Evolutionary conservation across 202 grass and related monocot species (phyloP).

Genomic region (Cymbopogon flexuosus): DNA sequence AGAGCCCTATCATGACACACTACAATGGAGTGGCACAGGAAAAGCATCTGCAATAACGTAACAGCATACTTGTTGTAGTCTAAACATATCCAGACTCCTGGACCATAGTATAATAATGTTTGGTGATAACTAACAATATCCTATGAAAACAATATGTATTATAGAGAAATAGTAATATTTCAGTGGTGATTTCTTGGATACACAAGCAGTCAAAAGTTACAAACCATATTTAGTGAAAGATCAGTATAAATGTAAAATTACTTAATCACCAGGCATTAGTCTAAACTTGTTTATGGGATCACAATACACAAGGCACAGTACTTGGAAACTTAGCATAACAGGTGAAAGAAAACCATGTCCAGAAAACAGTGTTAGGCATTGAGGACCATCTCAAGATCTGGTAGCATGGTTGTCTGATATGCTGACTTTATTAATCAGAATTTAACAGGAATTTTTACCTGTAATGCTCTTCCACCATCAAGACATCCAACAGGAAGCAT

Average conservation of each 20-base stretch:
- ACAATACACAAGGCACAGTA: neutral
- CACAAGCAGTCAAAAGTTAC: neutral
- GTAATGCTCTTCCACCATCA: constrained; percentile 94
- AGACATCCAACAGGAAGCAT: constrained; percentile 98
- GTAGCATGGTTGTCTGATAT: neutral
- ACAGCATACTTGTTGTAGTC: neutral
- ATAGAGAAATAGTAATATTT: neutral
- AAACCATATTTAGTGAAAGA: neutral
- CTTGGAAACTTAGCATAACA: neutral
- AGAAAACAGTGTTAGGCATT: constrained; percentile 14
- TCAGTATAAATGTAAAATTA: neutral
- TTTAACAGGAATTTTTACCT: constrained; percentile 41
- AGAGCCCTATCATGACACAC: neutral
- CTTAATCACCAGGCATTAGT: neutral
- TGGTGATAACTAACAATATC: neutral
- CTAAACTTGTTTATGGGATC: neutral
- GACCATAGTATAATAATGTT: neutral
- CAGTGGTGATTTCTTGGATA: neutral
- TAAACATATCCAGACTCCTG: neutral
- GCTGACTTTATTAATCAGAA: neutral
- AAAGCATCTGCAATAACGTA: constrained; percentile 6
- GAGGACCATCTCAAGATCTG: constrained; percentile 1
- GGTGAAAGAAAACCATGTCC: neutral
- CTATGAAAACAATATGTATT: neutral
- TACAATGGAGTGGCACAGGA: neutral